These are phyloP conservation scores for Aspergillus arachidicola DNA, from an alignment of 2,329 filamentous ascomycete genomes.

Conservation along the genomic window DNA sequence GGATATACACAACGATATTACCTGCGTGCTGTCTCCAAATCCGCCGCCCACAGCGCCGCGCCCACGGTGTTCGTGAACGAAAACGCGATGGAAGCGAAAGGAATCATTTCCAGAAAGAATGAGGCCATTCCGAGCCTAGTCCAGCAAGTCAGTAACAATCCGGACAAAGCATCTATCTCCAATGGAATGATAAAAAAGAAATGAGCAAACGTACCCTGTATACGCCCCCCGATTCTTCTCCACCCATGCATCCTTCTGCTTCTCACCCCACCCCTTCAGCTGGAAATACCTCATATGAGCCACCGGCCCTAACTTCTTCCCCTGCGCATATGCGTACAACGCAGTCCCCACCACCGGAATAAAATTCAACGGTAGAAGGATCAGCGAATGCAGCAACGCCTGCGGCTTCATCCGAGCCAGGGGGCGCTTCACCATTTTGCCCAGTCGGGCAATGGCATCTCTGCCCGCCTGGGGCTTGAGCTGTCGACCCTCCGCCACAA, in stretches of 20 bases:
- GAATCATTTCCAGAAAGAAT: slow-evolving; percentile 81
- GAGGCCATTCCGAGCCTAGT: slow-evolving; percentile 69
- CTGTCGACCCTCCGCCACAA: slow-evolving; percentile 76
- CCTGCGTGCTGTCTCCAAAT: slow-evolving; percentile 64
- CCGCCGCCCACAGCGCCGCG: slow-evolving; percentile 91
- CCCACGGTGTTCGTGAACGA: slow-evolving; percentile 90
- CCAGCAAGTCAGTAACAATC: slow-evolving; percentile 22
- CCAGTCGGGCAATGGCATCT: slow-evolving; percentile 59
- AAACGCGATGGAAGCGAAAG: slow-evolving; percentile 79
- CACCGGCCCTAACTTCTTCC: slow-evolving; percentile 57
- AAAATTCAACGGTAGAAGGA: slow-evolving; percentile 91
- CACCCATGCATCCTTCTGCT: slow-evolving; percentile 69
- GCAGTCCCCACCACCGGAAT: slow-evolving; percentile 85
- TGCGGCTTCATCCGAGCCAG: slow-evolving; percentile 52
- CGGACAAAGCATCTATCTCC: background rate
- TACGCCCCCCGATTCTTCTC: slow-evolving; percentile 73
- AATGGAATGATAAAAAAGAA: background rate
- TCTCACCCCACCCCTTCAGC: slow-evolving; percentile 77
- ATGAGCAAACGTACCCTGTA: slow-evolving; percentile 65
- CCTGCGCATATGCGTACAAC: slow-evolving; percentile 78
- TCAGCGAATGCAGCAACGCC: slow-evolving; percentile 73
- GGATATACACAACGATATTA: slow-evolving; percentile 10
- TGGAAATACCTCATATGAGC: slow-evolving; percentile 77
- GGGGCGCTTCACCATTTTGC: slow-evolving; percentile 59
- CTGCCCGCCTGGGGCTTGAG: slow-evolving; percentile 56